Conservation (phyloP, 331 rosid species). For the Arachis monticola region DNA sequence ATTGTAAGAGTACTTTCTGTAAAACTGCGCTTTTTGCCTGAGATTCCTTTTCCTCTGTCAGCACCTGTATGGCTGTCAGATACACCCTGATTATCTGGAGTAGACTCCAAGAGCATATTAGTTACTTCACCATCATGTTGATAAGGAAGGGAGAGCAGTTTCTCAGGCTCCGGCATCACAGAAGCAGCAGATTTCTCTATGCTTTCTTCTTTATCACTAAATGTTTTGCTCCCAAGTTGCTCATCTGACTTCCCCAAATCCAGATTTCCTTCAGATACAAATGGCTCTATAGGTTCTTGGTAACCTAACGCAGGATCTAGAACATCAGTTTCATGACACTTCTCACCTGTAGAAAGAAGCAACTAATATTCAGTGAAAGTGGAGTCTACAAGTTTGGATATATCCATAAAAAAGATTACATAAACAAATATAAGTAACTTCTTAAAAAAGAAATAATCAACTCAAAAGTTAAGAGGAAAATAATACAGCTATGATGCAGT, state of each 20-base stretch:
- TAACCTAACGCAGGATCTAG: conserved; percentile 39
- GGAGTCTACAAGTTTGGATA: conserved; percentile 1
- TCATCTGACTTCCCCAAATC: conserved; percentile 49
- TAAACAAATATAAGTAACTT: background rate
- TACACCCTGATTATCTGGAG: conserved; percentile 60
- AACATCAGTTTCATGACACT: conserved; percentile 39
- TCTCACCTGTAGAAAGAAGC: conserved; percentile 51
- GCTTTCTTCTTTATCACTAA: conserved; percentile 43
- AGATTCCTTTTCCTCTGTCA: conserved; percentile 46
- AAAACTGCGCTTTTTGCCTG: conserved; percentile 85
- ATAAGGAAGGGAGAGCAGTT: conserved; percentile 63
- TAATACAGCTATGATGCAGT: background rate
- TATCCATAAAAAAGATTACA: conserved; percentile 23
- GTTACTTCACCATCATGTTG: conserved; percentile 51
- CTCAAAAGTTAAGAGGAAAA: background rate
- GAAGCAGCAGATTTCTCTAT: conserved; percentile 56
- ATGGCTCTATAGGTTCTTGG: conserved; percentile 45
- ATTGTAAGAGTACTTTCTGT: conserved; percentile 82
- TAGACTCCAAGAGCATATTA: conserved; percentile 60
- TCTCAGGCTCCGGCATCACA: conserved; percentile 80
- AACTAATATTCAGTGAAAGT: conserved; percentile 28
- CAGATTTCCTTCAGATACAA: conserved; percentile 42
- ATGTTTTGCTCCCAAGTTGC: conserved; percentile 48
- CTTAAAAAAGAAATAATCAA: conserved; percentile 4
- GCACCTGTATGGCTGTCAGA: conserved; percentile 48